These are phyloP conservation scores for Saccharomyces hybrid DNA, from an alignment of 1,139 yeast genomes.

Conservation along the genomic window DNA sequence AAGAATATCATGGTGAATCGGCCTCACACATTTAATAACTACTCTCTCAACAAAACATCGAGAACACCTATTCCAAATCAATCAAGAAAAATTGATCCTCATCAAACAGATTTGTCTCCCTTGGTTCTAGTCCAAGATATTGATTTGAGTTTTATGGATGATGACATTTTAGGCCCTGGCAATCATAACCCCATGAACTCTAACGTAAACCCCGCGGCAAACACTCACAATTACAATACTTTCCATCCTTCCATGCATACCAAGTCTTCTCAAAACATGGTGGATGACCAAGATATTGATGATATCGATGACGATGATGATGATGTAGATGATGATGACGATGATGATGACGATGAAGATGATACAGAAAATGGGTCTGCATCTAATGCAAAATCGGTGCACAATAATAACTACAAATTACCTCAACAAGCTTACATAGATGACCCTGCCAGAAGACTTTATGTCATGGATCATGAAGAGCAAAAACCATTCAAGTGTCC, in stretches of 20 bases:
- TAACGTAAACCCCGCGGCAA: neutral
- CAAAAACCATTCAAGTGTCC: slow-evolving; percentile 96
- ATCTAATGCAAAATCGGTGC: neutral
- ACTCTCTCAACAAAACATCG: slow-evolving; percentile 2
- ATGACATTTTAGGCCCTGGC: slow-evolving; percentile 12
- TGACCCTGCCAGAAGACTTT: slow-evolving; percentile 90
- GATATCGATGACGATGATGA: slow-evolving; percentile 20
- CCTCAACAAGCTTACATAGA: slow-evolving; percentile 59
- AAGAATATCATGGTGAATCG: neutral
- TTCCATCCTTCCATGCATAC: neutral
- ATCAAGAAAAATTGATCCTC: slow-evolving; percentile 1
- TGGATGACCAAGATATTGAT: slow-evolving; percentile 15
- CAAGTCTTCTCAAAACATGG: slow-evolving; percentile 8
- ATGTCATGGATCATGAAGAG: slow-evolving; percentile 86
- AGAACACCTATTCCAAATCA: slow-evolving; percentile 3
- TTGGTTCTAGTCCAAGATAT: slow-evolving; percentile 6
- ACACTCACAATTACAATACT: slow-evolving; percentile 1
- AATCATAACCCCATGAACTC: neutral
- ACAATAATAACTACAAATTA: slow-evolving; percentile 4
- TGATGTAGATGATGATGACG: slow-evolving; percentile 23
- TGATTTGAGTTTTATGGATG: slow-evolving; percentile 28
- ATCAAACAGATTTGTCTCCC: slow-evolving; percentile 1
- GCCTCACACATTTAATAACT: slow-evolving; percentile 3
- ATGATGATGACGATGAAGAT: slow-evolving; percentile 34
- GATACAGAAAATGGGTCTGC: slow-evolving; percentile 29